Evolutionary conservation across 2,329 filamentous ascomycete species (phyloP).

Genomic region (Chaetoscypha palmicola): DNA sequence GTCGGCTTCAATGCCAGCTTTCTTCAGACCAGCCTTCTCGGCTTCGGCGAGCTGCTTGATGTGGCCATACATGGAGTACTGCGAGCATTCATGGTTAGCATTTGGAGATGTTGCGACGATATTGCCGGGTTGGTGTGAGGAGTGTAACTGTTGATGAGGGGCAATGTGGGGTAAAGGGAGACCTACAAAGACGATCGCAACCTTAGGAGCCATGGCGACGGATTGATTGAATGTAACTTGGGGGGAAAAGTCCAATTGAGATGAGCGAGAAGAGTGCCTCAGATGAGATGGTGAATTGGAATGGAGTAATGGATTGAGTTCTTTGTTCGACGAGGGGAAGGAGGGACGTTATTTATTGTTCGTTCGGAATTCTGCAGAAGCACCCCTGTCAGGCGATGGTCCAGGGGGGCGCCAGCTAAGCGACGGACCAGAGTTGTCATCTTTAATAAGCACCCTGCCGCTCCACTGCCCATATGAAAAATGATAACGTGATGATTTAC

Average conservation of each 20-base stretch:
- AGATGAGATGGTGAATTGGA: neutral
- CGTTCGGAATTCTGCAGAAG: too few relatives aligned
- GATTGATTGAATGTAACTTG: conserved; percentile 1
- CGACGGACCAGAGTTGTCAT: neutral
- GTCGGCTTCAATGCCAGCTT: conserved; percentile 74
- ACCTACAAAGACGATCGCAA: conserved; percentile 82
- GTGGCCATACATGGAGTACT: conserved; percentile 96
- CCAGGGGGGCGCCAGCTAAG: neutral
- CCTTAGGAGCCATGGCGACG: conserved; percentile 70
- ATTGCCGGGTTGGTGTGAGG: too few relatives aligned
- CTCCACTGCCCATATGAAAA: too few relatives aligned
- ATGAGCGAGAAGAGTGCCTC: neutral
- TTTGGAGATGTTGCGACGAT: neutral
- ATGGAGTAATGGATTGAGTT: neutral
- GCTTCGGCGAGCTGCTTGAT: conserved; percentile 77
- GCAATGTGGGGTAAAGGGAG: conserved; percentile 10
- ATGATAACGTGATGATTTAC: neutral
- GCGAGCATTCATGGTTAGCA: conserved; percentile 9
- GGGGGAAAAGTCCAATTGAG: neutral
- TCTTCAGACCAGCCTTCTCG: conserved; percentile 83
- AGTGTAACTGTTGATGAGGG: neutral
- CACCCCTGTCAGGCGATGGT: neutral
- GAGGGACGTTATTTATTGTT: too few relatives aligned
- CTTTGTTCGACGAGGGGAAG: neutral
- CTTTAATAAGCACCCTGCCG: too few relatives aligned